phyloP scores from a whole-genome alignment of 805 yeast genomes.

The Kuraishia piskuri region DNA sequence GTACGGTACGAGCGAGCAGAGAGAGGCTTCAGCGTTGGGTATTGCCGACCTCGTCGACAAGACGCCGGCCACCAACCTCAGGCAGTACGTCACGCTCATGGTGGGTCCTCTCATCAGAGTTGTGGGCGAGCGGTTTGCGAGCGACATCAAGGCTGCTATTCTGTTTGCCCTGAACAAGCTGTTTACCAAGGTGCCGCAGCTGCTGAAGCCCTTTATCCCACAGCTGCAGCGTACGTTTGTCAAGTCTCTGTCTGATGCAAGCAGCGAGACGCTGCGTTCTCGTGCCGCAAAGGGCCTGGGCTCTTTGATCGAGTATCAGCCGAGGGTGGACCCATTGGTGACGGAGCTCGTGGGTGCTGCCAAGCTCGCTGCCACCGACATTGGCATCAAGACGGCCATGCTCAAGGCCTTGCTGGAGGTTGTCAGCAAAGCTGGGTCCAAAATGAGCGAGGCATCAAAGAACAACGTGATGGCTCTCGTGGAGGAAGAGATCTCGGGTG shows the following conservation, averaged over 20 bases:
- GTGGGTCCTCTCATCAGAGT: slow-evolving; percentile 98
- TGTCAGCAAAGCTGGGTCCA: slow-evolving; percentile 67
- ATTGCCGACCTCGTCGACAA: slow-evolving; percentile 81
- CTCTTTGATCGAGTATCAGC: slow-evolving; percentile 78
- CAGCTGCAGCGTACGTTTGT: slow-evolving; percentile 96
- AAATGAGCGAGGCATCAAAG: slow-evolving; percentile 69
- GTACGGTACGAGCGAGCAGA: slow-evolving; percentile 81
- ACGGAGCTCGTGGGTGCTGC: slow-evolving; percentile 77
- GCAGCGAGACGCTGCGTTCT: slow-evolving; percentile 62
- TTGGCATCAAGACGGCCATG: slow-evolving; percentile 79
- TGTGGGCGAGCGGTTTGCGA: slow-evolving; percentile 87
- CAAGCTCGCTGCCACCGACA: slow-evolving; percentile 45
- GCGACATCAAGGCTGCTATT: slow-evolving; percentile 93
- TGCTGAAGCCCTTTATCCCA: slow-evolving; percentile 91
- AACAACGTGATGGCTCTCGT: slow-evolving; percentile 59
- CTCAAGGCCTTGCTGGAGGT: slow-evolving; percentile 79
- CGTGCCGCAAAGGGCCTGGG: slow-evolving; percentile 91
- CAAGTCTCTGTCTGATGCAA: slow-evolving; percentile 74
- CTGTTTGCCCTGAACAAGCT: slow-evolving; percentile 73
- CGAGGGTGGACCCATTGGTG: slow-evolving; percentile 89
- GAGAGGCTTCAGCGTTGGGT: slow-evolving; percentile 81
- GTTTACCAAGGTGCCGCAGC: slow-evolving; percentile 78
- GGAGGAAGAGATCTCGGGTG: slow-evolving; percentile 54
- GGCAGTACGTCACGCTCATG: slow-evolving; percentile 83
- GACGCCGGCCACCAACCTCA: slow-evolving; percentile 75